phyloP scores from a whole-genome alignment of 2,329 filamentous ascomycete genomes.

The Paraphoma chrysanthemicola region DNA sequence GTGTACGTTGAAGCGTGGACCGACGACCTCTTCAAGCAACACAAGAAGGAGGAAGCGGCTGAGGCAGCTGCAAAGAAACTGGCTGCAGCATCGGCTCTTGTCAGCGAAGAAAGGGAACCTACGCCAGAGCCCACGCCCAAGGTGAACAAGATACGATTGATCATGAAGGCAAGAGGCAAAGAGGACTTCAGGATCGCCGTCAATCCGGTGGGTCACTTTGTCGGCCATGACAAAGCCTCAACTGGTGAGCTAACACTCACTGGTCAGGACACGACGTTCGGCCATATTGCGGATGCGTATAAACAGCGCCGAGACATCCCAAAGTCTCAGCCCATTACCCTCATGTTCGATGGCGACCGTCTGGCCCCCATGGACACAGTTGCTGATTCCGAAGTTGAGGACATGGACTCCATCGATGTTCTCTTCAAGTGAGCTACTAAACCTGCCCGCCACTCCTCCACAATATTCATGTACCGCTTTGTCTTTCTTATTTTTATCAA shows the following conservation, averaged over 20 bases:
- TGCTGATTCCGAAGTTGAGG: slow-evolving; percentile 44
- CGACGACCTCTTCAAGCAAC: slow-evolving; percentile 64
- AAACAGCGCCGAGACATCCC: slow-evolving; percentile 27
- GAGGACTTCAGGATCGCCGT: slow-evolving; percentile 60
- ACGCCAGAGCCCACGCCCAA: slow-evolving; percentile 23
- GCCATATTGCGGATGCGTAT: slow-evolving; percentile 39
- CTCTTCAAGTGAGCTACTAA: slow-evolving; percentile 36
- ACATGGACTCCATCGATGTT: slow-evolving; percentile 46
- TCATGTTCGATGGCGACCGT: slow-evolving; percentile 49
- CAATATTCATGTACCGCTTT: no score
- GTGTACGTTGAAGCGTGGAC: slow-evolving; percentile 84
- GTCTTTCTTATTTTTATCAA: no score
- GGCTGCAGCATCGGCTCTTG: slow-evolving; percentile 43
- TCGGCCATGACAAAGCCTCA: neutral
- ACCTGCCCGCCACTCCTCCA: no score
- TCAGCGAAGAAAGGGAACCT: slow-evolving; percentile 21
- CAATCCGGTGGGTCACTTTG: slow-evolving; percentile 49
- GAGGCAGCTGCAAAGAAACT: slow-evolving; percentile 41
- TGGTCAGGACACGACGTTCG: slow-evolving; percentile 39
- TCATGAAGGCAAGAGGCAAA: slow-evolving; percentile 60
- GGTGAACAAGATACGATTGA: slow-evolving; percentile 52
- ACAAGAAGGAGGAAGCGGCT: slow-evolving; percentile 50
- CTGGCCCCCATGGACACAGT: slow-evolving; percentile 42
- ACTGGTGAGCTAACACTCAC: slow-evolving; percentile 12
- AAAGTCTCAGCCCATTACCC: slow-evolving; percentile 35